phyloP scores from a whole-genome alignment of 306 rosid genomes.

The Cicer chorassanicum region DNA sequence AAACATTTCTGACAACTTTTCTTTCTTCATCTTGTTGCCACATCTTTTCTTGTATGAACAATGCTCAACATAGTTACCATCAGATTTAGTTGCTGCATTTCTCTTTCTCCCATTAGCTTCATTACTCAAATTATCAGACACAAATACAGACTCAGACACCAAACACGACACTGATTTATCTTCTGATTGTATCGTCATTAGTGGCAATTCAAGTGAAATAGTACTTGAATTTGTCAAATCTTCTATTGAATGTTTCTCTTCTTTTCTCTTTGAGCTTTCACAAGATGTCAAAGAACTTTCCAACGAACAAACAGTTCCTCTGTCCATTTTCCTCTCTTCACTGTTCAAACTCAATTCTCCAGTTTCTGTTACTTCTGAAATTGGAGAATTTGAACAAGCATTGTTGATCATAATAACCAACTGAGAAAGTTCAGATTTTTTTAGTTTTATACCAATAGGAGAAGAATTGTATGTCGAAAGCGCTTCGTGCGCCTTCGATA shows the following conservation, averaged over 20 bases:
- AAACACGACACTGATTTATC: constrained; percentile 26
- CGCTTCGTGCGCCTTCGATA: constrained; percentile 82
- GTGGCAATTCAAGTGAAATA: constrained; percentile 56
- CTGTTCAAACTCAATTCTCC: constrained; percentile 48
- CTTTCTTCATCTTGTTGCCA: constrained; percentile 51
- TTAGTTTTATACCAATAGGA: constrained; percentile 62
- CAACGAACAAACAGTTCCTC: constrained; percentile 68
- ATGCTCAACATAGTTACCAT: constrained; percentile 54
- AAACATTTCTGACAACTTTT: constrained; percentile 47
- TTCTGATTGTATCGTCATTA: constrained; percentile 51
- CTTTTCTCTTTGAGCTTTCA: constrained; percentile 67
- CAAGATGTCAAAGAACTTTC: constrained; percentile 91
- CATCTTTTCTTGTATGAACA: constrained; percentile 57
- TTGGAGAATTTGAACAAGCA: constrained; percentile 68
- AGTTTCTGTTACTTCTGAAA: constrained; percentile 78
- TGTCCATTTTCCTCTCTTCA: constrained; percentile 55
- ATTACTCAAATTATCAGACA: constrained; percentile 32
- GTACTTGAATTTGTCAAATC: constrained; percentile 42
- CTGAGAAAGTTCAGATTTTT: constrained; percentile 83
- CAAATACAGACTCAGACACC: not conserved
- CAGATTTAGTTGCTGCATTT: constrained; percentile 55
- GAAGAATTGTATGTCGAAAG: constrained; percentile 71
- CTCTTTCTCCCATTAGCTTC: constrained; percentile 65
- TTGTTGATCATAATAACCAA: constrained; percentile 70
- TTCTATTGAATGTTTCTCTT: constrained; percentile 53